Percentiles rank a stretch among this genome's conserved stretches.
Evolutionary conservation across 1,284 basidiomycete species (phyloP).

Genomic region (Exobasidium rhododendri): DNA sequence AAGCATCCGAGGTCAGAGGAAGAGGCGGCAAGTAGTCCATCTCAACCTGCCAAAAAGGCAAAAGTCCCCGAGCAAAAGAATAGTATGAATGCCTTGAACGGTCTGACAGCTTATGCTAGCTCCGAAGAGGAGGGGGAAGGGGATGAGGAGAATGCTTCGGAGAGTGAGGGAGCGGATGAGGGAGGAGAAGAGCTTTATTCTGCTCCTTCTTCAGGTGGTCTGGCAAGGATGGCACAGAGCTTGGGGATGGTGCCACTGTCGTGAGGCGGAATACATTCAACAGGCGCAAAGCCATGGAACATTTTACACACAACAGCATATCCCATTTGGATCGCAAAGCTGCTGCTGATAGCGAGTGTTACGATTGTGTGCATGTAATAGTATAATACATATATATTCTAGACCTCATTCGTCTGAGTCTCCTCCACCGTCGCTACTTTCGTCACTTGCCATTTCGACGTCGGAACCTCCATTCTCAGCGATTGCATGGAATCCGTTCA

Average conservation of each 20-base stretch:
- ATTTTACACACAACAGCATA: too few relatives aligned
- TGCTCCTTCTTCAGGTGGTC: background rate
- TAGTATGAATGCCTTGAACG: background rate
- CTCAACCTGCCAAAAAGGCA: background rate
- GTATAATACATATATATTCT: too few relatives aligned
- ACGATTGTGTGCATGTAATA: too few relatives aligned
- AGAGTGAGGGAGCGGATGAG: background rate
- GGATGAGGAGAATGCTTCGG: background rate
- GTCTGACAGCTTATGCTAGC: constrained; percentile 8
- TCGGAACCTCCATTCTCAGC: background rate
- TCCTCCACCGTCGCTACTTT: too few relatives aligned
- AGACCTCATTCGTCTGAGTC: too few relatives aligned
- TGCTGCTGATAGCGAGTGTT: too few relatives aligned
- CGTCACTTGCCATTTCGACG: background rate
- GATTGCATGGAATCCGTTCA: constrained; percentile 1
- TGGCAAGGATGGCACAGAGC: background rate
- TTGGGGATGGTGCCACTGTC: background rate
- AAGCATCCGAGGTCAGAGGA: background rate
- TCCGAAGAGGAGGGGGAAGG: constrained; percentile 1
- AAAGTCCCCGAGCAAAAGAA: background rate
- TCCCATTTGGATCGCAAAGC: too few relatives aligned
- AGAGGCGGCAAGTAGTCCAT: background rate
- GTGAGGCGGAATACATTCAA: background rate
- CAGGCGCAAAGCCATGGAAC: too few relatives aligned
- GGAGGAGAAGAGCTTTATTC: background rate